Base-by-base conservation (phyloP, 441 rosid species). In the Gossypium schwendimanii region DNA sequence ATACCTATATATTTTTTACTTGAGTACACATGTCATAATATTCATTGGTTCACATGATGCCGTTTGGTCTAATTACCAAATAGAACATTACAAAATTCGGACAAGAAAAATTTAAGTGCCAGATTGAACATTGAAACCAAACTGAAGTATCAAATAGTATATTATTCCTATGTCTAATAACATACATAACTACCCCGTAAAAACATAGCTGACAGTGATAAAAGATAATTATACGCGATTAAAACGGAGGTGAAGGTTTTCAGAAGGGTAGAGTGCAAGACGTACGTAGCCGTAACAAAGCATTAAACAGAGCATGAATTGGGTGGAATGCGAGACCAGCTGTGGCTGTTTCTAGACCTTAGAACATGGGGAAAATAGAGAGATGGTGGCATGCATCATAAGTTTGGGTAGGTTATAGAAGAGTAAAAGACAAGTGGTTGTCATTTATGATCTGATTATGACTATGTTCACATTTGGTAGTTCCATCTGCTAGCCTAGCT, bases 251-350 rank as follows among this genome's bases (percentile, higher is more conserved):
- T 12, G 55, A 0, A 23, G 20, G n/a, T 14, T 65, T 23, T 28
- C 55, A 65, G 24, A 23, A 45, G 36, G 41, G n/a, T 15, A 8
- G 7, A 80, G 63, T 24, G 36, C 55, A n/a, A 18, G 36, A 12
- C 55, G 70, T 65, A 79, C 76, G 73, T 2, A 18, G 77, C 79
- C 73, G 77, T 76, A 73, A 70, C 41, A 23, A 28, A 72, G 75
- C 69, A 76, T 45, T 66, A 52, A 50, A 24, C 18, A 14, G 6
- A 17, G 31, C 31, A n/a, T 21, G 33, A 23, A 3, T 61, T 61
- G 17, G 20, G 68, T 69, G 11, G 59, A 31, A 21, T 20, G 10
- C 1, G 15, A 24, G 55, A 70, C 63, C 6, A 12, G 14, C 24
- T 50, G 62, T 49, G 75, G 50, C 28, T 45, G 41, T 69, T 44